Base-by-base conservation (phyloP, 805 yeast genomes). In the Candida anglica region DNA sequence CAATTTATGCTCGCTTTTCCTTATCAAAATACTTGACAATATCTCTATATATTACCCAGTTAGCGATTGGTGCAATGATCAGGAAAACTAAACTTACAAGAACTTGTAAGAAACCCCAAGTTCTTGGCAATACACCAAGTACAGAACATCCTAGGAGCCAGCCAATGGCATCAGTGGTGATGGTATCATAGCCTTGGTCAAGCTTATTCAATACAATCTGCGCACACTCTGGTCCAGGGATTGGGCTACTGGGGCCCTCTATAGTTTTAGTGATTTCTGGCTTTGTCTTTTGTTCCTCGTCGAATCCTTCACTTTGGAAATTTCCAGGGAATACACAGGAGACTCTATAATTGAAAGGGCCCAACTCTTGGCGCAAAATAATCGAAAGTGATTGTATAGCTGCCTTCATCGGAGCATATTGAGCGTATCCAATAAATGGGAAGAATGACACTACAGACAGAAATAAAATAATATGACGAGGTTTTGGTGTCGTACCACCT, bases 371-470 rank as follows among this genome's bases (percentile, higher is more conserved):
- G 41, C 96, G 77, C 34, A 93, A 59, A 5, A 83, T 66, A 31
- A 83, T 84, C 0, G 88, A 80, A 10, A 93, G 62, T 0, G 95
- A 66, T 48, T 85, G 72, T 11, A 91, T 55, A 0, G 96, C 95
- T 0, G 86, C 81, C 54, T 93, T 93, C 44, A 79, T 58, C 1
- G 99, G 98, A 0, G 93, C 89, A 53, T 93, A 93, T 47, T 86
- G 91, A 0, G 79, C 73, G 54, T 93, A 93, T 0, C 99, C 99
- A 28, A 87, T 84, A 50, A 91, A 82, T 4, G 96, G 87, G 63
- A 77, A 91, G 44, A 82, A 77, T 2, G 94, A 88, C 7, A 82
- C 77, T 3, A 79, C 84, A 2, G 96, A 86, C 0, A 96, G 84
- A 47, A 63, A 60, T 9, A 66, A 44, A 73, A 81, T 40, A 69